Base-by-base conservation (phyloP, 2,329 filamentous ascomycete species). In the Ascosphaera acerosa region DNA sequence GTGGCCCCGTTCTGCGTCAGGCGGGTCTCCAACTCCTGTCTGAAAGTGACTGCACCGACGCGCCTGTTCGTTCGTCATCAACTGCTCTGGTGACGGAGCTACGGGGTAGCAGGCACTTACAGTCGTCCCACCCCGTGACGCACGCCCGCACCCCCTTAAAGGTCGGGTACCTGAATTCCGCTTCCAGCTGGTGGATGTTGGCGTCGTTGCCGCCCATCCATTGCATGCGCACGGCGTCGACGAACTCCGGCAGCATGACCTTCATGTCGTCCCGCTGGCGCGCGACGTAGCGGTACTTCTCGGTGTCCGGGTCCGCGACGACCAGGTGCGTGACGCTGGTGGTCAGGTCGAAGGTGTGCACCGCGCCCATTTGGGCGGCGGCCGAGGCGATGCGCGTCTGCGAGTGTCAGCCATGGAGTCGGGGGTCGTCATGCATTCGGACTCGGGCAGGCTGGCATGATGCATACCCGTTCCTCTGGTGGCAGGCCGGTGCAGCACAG, bases 271-370 rank as follows among this genome's bases (percentile, higher is more conserved):
- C 70, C 32, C 87, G 67, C 48, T 84, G 76, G 46, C 73, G 77
- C 33, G 84, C 87, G 44, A 94, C 84, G 59, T 90, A 91, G 50
- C 72, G 75, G 54, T 97, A 97, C 52, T 97, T 97, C 31, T 76
- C 69, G 1, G 84, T 94, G 47, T 84, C 68, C 44, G 80, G 76
- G 43, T 76, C 72, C 48, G 82, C 87, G 37, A 91, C 78, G 38
- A 97, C 66, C 29, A 97, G 69, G 55, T 97, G 87, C 4, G 87
- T 94, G 30, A 90, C 80, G 49, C 92, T 80, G 34, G 76, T 77
- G n/a, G 82, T 94, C 28, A 97, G 67, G 50, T 97, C 82, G 50
- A 81, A 75, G 43, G 76, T 81, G 60, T 90, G 76, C 36, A 65
- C 53, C 31, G 82, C 87, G 39, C 87, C 87, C 59, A 97, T 80